These are phyloP conservation scores for Suillus decipiens DNA, from an alignment of 768 basidiomycete genomes.

Conservation along the genomic window DNA sequence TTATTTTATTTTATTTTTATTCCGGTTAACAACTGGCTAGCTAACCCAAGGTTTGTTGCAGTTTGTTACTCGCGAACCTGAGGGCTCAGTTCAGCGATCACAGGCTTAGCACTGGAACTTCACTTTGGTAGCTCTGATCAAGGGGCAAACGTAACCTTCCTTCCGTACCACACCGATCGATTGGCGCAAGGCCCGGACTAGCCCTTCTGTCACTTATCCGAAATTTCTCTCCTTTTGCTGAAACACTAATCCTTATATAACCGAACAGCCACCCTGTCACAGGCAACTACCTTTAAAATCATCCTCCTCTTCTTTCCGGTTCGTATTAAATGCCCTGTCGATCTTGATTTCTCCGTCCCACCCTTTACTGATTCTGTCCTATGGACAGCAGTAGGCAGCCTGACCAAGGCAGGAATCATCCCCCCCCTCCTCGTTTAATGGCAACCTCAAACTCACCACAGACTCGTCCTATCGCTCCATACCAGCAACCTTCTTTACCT, in stretches of 20 bases:
- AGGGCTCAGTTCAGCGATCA: too few relatives aligned
- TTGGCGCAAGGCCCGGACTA: slow-evolving; percentile 29
- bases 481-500: slow-evolving; percentile 46
- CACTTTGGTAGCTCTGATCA: neutral
- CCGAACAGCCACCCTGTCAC: slow-evolving; percentile 27
- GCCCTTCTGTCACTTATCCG: slow-evolving; percentile 28
- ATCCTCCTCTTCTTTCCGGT: slow-evolving; percentile 22
- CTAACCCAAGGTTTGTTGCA: slow-evolving; percentile 23
- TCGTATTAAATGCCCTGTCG: slow-evolving; percentile 24
- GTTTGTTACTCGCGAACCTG: slow-evolving; percentile 25
- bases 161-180: slow-evolving; percentile 21
- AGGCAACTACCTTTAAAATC: slow-evolving; percentile 22
- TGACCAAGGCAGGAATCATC: slow-evolving; percentile 32
- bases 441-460: slow-evolving; percentile 27
- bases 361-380: slow-evolving; percentile 19
- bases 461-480: slow-evolving; percentile 29
- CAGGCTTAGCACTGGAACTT: too few relatives aligned
- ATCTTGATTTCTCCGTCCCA: slow-evolving; percentile 17
- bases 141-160: neutral
- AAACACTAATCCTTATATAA: slow-evolving; percentile 31
- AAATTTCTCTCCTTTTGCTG: slow-evolving; percentile 24
- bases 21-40: slow-evolving; percentile 1
- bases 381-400: slow-evolving; percentile 43
- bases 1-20: neutral
- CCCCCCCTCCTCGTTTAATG: slow-evolving; percentile 28